Percentiles rank a stretch among this genome's conserved stretches.
These are phyloP conservation scores for Mortierella antarctica DNA, from an alignment of 192 early-diverging fungal species.

Conservation along the genomic window DNA sequence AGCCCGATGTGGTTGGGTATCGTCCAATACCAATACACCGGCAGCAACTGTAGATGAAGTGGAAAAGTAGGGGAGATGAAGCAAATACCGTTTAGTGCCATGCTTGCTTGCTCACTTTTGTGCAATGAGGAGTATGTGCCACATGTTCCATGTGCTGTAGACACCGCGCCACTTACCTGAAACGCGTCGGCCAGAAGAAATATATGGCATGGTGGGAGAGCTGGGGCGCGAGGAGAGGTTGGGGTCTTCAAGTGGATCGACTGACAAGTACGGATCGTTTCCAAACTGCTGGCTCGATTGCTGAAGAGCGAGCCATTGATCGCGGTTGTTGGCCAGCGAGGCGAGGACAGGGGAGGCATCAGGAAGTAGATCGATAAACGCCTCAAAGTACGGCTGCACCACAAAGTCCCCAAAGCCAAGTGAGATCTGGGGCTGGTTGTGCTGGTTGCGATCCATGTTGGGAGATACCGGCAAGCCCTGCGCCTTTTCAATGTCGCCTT, in stretches of 20 bases:
- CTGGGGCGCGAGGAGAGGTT: conserved; percentile 12
- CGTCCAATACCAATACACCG: conserved; percentile 44
- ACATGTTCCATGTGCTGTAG: no score
- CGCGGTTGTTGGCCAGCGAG: conserved; percentile 66
- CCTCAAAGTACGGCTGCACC: conserved; percentile 87
- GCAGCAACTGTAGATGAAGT: conserved; percentile 30
- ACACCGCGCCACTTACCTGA: conserved; percentile 15
- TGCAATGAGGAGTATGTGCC: no score
- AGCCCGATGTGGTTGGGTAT: conserved; percentile 17
- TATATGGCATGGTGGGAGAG: conserved; percentile 4
- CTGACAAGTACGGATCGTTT: conserved; percentile 16
- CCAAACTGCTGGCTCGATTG: conserved; percentile 28
- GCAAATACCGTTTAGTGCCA: not conserved
- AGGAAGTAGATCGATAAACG: conserved; percentile 80
- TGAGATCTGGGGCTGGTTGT: conserved; percentile 80
- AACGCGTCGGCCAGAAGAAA: conserved; percentile 43
- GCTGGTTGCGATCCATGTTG: conserved; percentile 86
- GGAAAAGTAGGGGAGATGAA: not conserved
- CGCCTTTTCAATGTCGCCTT: conserved; percentile 86
- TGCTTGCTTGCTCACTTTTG: not conserved
- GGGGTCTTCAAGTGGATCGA: conserved; percentile 21
- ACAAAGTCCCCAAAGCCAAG: conserved; percentile 90
- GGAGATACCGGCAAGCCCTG: conserved; percentile 84
- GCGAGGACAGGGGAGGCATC: conserved; percentile 67
- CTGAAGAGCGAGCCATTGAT: conserved; percentile 63